These are phyloP conservation scores for Botryotinia calthae DNA, from an alignment of 2,329 filamentous ascomycete species.

Conservation along the genomic window DNA sequence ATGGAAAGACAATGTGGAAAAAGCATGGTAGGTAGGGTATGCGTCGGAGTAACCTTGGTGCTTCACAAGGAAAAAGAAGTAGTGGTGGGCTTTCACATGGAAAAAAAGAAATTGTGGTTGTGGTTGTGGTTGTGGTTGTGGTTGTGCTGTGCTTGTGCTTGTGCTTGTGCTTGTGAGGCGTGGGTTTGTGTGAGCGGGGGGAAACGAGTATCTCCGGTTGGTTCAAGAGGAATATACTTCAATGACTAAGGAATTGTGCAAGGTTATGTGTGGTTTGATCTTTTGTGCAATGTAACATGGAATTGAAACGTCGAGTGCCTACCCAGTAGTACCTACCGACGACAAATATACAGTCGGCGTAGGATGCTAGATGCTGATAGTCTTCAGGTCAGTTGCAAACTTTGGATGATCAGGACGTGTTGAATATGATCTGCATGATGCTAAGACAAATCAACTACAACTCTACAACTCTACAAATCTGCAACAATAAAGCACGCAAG, in stretches of 20 bases:
- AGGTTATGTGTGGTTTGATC: neutral
- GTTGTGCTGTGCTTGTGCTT: too few species aligned
- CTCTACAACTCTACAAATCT: too few species aligned
- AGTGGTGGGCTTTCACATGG: neutral
- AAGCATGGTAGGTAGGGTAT: neutral
- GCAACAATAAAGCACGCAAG: neutral
- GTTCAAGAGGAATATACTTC: neutral
- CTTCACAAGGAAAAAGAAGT: neutral
- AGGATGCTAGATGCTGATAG: neutral
- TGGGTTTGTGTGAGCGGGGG: neutral
- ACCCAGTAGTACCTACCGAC: neutral
- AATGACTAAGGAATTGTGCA: neutral
- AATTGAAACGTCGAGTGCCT: neutral
- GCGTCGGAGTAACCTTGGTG: neutral
- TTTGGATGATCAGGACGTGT: neutral
- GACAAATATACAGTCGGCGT: neutral
- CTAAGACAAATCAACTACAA: rapidly evolving
- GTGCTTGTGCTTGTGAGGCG: neutral
- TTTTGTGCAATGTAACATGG: neutral
- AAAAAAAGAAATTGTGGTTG: neutral
- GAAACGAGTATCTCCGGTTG: neutral
- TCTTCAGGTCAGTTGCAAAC: neutral
- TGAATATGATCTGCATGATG: neutral
- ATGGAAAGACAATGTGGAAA: neutral
- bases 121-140: too few species aligned